Percentiles rank a stretch among this genome's conserved stretches.
Conservation (phyloP, 768 basidiomycete species). For the Boletus subcaerulescens region DNA sequence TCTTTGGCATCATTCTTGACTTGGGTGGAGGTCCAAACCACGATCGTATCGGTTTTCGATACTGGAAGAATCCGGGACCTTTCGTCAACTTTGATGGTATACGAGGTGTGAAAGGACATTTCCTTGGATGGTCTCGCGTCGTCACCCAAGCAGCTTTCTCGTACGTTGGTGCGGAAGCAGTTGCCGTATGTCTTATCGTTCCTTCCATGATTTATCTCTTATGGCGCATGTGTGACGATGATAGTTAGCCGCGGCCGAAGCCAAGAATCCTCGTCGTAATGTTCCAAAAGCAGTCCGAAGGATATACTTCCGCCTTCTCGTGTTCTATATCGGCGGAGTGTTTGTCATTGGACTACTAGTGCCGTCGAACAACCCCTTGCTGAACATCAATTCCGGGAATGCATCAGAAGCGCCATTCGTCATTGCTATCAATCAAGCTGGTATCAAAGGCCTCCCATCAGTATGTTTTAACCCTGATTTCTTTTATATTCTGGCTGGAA, state of each 20-base stretch:
- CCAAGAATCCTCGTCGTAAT: conserved; percentile 45
- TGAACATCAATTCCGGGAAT: conserved; percentile 35
- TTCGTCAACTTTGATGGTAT: conserved; percentile 43
- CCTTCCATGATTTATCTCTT: not conserved
- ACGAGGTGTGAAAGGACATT: conserved; percentile 43
- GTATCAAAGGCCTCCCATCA: conserved; percentile 51
- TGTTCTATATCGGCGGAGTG: conserved; percentile 34
- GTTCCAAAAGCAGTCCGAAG: conserved; percentile 33
- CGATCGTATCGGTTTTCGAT: conserved; percentile 46
- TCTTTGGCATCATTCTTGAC: conserved; percentile 43
- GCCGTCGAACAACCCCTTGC: conserved; percentile 39
- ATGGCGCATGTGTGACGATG: too few species aligned
- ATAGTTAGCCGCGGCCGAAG: conserved; percentile 40
- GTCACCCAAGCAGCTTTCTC: conserved; percentile 56
- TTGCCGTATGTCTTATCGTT: conserved; percentile 27
- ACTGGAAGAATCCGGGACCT: conserved; percentile 51
- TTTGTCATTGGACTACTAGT: conserved; percentile 46
- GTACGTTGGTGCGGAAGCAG: conserved; percentile 51
- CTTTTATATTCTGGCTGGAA: not conserved
- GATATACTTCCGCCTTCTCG: conserved; percentile 43
- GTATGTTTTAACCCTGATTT: conserved; percentile 19
- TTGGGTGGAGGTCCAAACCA: conserved; percentile 53
- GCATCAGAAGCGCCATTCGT: conserved; percentile 51
- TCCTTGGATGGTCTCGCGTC: conserved; percentile 48
- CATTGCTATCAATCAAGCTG: conserved; percentile 47